Conservation (phyloP, 345 rosid species). For the Gossypium raimondii region DNA sequence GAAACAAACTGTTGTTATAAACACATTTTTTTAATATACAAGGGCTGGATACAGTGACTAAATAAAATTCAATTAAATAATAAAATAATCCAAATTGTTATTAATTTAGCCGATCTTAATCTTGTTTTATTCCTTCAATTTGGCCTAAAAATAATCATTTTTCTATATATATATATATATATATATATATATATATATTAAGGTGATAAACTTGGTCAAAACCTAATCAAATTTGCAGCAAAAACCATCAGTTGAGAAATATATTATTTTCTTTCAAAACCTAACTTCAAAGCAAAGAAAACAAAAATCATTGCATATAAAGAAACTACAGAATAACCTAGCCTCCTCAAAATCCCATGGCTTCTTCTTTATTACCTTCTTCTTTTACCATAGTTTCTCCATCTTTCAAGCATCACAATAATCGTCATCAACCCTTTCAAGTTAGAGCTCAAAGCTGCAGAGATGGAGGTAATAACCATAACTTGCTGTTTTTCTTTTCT, state of each 20-base stretch:
- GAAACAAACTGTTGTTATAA: too few relatives aligned
- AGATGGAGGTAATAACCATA: conserved; percentile 33
- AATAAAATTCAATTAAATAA: too few relatives aligned
- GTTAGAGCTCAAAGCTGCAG: conserved; percentile 28
- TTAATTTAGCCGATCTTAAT: background rate
- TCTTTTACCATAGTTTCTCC: background rate
- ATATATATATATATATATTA: too few relatives aligned
- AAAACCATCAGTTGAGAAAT: background rate
- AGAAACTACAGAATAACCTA: background rate
- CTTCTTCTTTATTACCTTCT: conserved; percentile 11
- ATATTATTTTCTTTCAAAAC: background rate
- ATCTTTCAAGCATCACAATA: background rate
- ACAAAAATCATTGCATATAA: background rate
- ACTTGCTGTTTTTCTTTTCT: too few relatives aligned
- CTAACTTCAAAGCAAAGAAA: background rate
- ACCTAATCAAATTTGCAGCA: background rate
- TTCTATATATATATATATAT: too few relatives aligned
- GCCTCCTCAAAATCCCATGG: background rate
- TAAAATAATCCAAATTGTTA: too few relatives aligned
- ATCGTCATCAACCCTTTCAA: conserved; percentile 17
- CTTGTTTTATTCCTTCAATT: background rate
- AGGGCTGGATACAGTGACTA: too few relatives aligned
- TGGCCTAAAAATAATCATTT: background rate
- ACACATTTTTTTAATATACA: too few relatives aligned
- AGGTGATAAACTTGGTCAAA: background rate